Percentiles rank a stretch among this genome's conserved stretches.
Evolutionary conservation across 148 eudicot species (phyloP).

Genomic region (Cornus kousa): DNA sequence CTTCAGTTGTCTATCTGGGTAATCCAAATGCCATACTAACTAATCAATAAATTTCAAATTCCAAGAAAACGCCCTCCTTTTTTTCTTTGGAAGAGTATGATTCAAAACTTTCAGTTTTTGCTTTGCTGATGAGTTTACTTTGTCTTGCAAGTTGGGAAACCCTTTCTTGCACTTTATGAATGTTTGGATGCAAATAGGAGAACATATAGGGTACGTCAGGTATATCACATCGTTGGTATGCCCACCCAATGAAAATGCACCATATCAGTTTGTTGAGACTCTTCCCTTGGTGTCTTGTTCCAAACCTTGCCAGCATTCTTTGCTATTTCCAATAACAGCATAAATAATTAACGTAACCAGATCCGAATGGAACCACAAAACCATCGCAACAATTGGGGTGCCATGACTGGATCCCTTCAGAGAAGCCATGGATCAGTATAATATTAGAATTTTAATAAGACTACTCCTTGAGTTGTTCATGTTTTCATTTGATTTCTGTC

Average conservation of each 20-base stretch:
- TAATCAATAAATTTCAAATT: too few relatives aligned
- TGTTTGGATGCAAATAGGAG: too few relatives aligned
- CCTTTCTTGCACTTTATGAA: background rate
- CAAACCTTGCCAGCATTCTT: slow-evolving; percentile 69
- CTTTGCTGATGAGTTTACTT: slow-evolving; percentile 6
- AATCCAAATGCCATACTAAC: background rate
- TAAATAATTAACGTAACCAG: slow-evolving; percentile 38
- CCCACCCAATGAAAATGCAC: too few relatives aligned
- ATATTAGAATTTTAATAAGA: slow-evolving; percentile 34
- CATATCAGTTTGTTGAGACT: too few relatives aligned
- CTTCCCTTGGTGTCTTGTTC: slow-evolving; percentile 68
- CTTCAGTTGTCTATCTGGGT: background rate
- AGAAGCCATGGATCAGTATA: slow-evolving; percentile 72
- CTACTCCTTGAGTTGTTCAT: slow-evolving; percentile 20
- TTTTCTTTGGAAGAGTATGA: too few relatives aligned
- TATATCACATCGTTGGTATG: too few relatives aligned
- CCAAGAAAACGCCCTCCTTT: too few relatives aligned
- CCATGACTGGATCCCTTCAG: slow-evolving; percentile 70
- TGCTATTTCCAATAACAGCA: slow-evolving; percentile 52
- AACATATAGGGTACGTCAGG: too few relatives aligned
- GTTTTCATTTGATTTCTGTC: slow-evolving; percentile 37
- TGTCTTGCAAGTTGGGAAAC: slow-evolving; percentile 24
- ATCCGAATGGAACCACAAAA: slow-evolving; percentile 43
- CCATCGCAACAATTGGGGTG: slow-evolving; percentile 68
- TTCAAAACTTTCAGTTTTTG: too few relatives aligned